Base-by-base conservation (phyloP, 345 rosid species). In the Eutrema heterophyllum region DNA sequence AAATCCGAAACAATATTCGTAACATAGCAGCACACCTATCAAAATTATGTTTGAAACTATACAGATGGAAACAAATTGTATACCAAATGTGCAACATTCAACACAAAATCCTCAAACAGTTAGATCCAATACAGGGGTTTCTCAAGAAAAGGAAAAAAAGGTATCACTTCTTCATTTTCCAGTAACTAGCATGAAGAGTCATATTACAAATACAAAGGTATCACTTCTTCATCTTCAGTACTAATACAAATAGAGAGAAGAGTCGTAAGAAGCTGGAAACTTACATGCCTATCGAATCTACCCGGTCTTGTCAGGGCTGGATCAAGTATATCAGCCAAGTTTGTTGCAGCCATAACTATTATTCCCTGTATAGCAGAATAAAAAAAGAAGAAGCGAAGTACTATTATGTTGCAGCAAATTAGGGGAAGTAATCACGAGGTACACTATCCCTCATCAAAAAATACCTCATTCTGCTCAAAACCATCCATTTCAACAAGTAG, bases 231-330 rank as follows among this genome's bases (percentile, higher is more conserved):
- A 36, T 27, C 30, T 36, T 69, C 33, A 8, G 41, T 56, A 40
- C 32, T 5, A 39, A 50, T 40, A 40, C 18, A 52, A 72, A 40
- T 0, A 38, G 9, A 36, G 52, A 66, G 5, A 36, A 70, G 54
- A 5, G 62, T 38, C 7, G 29, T 13, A 59, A 27, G 51, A 71
- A 82, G 85, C 83, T 78, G 67, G 53, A 40, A 80, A 83, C 98
- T 87, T 83, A 93, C 98, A 90, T 89, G 97, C 63, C 97, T 84
- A 78, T 93, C 99, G 64, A 95, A 95, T 90, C 99, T 88, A 79
- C 99, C 98, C 75, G 98, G 98, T 82, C 99, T 89, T 67, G 98
- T 95, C 88, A 92, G 87, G 69, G 99, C 99, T 64, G 98, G 99
- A 86, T 95, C 99, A 77, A 95, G 97, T 77, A 95, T 92, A 67